Base-by-base conservation (phyloP, 1,139 yeast species). In the Blastobotrys malaysiensis region DNA sequence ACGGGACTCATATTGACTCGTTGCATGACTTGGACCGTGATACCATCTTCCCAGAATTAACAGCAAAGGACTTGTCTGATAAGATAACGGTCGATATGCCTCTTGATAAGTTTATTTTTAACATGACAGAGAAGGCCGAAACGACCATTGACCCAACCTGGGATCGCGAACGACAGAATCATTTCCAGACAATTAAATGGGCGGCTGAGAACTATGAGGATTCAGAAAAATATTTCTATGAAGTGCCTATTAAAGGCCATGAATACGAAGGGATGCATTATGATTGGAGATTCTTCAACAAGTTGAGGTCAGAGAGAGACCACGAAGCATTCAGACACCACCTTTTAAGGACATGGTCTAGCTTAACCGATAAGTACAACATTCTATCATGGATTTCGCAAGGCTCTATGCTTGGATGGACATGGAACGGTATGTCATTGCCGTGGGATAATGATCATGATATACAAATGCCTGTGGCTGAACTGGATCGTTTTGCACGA, bases 381-480 rank as follows among this genome's bases (percentile, higher is more conserved):
- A 68, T 83, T 20, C 72, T 77, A 18, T 71, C 81, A 18, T 83
- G 89, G 88, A 69, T 84, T 43, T 82, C 86, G 44, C 86, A 84
- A 64, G 91, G 91, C 9, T 79, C 86, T 2, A 69, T 83, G 44
- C 74, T 83, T 47, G 88, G 88, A 4, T 84, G 88, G 85, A 73
- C 79, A 55, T 84, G 83, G 75, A 82, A 84, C 65, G 89, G 89
- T 0, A 66, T 78, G 51, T 77, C 82, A 53, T 77, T 85, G 75
- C 88, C 89, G 0, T 85, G 87, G 86, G 91, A 85, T 65, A 75
- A 79, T 52, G 91, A 85, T 67, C 79, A 80, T 45, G 91, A 85
- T 63, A 74, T 85, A 45, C 90, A 85, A 67, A 77, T 85, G 77
- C 86, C 88, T 4, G 78, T 87, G 52, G 73, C 66, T 44, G 84